Evolutionary conservation across 306 rosid species (phyloP).

Genomic region (Fragaria ananassa): DNA sequence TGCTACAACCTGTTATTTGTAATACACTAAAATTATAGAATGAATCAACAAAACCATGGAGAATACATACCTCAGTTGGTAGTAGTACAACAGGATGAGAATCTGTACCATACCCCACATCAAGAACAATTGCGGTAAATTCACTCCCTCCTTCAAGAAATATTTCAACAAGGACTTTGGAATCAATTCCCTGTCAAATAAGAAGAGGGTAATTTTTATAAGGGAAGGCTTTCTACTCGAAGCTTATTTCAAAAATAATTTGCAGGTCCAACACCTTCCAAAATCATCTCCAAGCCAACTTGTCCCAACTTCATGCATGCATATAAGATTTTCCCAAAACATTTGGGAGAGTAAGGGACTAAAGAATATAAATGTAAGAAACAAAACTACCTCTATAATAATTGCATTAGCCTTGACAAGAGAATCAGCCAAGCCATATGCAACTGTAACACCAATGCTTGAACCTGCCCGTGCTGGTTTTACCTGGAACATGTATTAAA

Average conservation of each 20-base stretch:
- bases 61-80: constrained; percentile 73
- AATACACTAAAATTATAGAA: constrained; percentile 1
- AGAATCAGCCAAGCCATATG: constrained; percentile 82
- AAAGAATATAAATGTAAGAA: not conserved
- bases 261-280: constrained; percentile 1
- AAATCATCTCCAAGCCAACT: constrained; percentile 7
- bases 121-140: constrained; percentile 93
- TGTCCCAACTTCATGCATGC: not conserved
- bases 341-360: not conserved
- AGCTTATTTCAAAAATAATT: not conserved
- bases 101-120: constrained; percentile 76
- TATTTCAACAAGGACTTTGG: constrained; percentile 75
- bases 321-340: not conserved
- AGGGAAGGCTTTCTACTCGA: constrained; percentile 9
- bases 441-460: constrained; percentile 90
- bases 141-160: constrained; percentile 96
- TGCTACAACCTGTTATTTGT: not conserved
- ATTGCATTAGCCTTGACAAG: constrained; percentile 62
- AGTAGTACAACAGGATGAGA: constrained; percentile 75
- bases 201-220: constrained; percentile 17
- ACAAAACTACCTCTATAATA: constrained; percentile 58
- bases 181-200: constrained; percentile 69
- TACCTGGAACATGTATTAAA: constrained; percentile 44
- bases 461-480: constrained; percentile 95
- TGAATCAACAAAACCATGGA: constrained; percentile 18